These are phyloP conservation scores for Myxozyma udenii DNA, from an alignment of 805 yeast species.

Conservation along the genomic window DNA sequence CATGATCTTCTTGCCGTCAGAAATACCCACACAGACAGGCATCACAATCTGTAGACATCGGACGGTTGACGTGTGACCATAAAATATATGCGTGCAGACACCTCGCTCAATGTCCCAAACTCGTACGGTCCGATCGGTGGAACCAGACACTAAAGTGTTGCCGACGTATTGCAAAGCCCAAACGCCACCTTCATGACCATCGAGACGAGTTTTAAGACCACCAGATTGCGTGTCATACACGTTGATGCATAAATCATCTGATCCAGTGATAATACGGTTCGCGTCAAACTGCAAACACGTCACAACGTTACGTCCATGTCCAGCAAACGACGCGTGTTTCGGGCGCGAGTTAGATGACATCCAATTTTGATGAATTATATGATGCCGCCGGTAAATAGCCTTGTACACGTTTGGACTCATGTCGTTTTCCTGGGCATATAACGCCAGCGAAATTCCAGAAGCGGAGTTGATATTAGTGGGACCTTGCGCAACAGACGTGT, in stretches of 20 bases:
- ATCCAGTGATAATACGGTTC: slow-evolving; percentile 85
- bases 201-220: slow-evolving; percentile 54
- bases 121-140: slow-evolving; percentile 90
- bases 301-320: slow-evolving; percentile 78
- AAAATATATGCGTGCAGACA: slow-evolving; percentile 81
- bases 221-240: slow-evolving; percentile 79
- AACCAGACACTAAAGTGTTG: slow-evolving; percentile 79
- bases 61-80: slow-evolving; percentile 90
- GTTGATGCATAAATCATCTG: slow-evolving; percentile 79
- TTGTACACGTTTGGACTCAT: slow-evolving; percentile 43
- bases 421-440: neutral
- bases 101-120: slow-evolving; percentile 88
- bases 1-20: slow-evolving; percentile 52
- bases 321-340: slow-evolving; percentile 58
- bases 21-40: slow-evolving; percentile 45
- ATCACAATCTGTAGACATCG: slow-evolving; percentile 62
- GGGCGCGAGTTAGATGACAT: slow-evolving; percentile 70
- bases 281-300: slow-evolving; percentile 93
- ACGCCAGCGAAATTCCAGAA: neutral
- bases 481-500: neutral
- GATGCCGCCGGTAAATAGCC: slow-evolving; percentile 59
- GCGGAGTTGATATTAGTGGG: neutral
- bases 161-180: slow-evolving; percentile 94
- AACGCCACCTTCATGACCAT: slow-evolving; percentile 96
- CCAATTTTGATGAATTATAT: slow-evolving; percentile 69